Evolutionary conservation across 768 basidiomycete species (phyloP).

Genomic region (Kwoniella heveanensis): DNA sequence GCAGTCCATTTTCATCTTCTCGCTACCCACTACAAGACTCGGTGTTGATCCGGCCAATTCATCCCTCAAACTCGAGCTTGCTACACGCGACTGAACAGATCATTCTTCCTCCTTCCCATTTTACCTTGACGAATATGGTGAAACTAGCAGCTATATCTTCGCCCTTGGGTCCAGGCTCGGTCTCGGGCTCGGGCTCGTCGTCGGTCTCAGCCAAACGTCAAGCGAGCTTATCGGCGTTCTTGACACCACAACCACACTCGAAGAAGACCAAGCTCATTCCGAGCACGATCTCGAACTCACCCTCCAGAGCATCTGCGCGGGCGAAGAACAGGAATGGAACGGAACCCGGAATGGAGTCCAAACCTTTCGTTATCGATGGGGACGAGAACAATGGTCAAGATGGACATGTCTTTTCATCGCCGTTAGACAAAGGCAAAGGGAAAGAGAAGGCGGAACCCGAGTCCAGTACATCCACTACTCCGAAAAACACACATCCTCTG

Average conservation of each 20-base stretch:
- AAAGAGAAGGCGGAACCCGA: neutral
- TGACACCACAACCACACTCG: conserved; percentile 6
- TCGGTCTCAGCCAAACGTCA: conserved; percentile 11
- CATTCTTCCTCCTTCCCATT: too few relatives aligned
- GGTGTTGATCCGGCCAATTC: too few relatives aligned
- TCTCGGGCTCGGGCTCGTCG: neutral
- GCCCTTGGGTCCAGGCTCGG: too few relatives aligned
- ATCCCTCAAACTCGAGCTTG: too few relatives aligned
- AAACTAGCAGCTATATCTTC: neutral
- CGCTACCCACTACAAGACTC: too few relatives aligned
- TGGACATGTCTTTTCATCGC: neutral
- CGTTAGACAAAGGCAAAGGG: conserved; percentile 16
- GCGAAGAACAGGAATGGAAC: neutral
- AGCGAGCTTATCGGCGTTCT: conserved; percentile 18
- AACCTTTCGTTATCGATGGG: conserved; percentile 12
- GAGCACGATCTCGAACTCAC: neutral
- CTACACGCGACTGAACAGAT: too few relatives aligned
- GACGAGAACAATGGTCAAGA: neutral
- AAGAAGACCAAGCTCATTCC: neutral
- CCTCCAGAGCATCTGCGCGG: neutral
- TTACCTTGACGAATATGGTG: too few relatives aligned
- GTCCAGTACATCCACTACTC: neutral
- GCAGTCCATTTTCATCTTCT: too few relatives aligned
- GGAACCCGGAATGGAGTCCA: neutral
- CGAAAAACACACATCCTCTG: neutral